Percentiles rank a stretch among this genome's conserved stretches.
These are phyloP conservation scores for Hyaloscypha hepaticicola DNA, from an alignment of 495 filamentous ascomycete species.

Conservation along the genomic window DNA sequence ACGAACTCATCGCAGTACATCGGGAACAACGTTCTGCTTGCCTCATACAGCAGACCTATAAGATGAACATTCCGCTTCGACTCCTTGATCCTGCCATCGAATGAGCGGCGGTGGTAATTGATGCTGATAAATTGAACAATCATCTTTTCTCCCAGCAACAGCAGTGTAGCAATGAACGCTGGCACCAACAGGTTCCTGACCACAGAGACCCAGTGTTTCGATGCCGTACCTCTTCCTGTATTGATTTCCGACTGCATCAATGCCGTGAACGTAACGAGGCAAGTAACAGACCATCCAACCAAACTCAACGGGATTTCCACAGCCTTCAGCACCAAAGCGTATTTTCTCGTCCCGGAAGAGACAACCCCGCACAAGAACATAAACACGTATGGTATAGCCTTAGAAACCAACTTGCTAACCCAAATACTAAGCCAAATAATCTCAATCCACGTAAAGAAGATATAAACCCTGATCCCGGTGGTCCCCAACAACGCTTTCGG, in stretches of 20 bases:
- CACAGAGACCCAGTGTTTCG: conserved; percentile 42
- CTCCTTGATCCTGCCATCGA: conserved; percentile 79
- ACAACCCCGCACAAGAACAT: conserved; percentile 87
- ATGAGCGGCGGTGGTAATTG: conserved; percentile 92
- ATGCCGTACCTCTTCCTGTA: not conserved
- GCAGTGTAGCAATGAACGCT: conserved; percentile 69
- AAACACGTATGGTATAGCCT: conserved; percentile 76
- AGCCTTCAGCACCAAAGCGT: conserved; percentile 74
- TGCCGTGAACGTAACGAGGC: conserved; percentile 76
- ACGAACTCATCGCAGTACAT: conserved; percentile 86
- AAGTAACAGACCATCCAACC: conserved; percentile 82
- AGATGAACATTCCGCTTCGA: conserved; percentile 83
- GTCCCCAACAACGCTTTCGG: conserved; percentile 52
- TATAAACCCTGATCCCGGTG: conserved; percentile 61
- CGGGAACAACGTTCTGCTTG: conserved; percentile 82
- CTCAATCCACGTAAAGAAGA: conserved; percentile 91
- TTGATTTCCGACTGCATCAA: conserved; percentile 43
- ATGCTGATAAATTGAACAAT: conserved; percentile 92
- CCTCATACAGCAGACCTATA: conserved; percentile 82
- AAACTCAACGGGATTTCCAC: conserved; percentile 84
- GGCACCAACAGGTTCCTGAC: conserved; percentile 75
- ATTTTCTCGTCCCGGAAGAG: conserved; percentile 88
- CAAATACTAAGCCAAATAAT: conserved; percentile 87
- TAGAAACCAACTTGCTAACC: conserved; percentile 80
- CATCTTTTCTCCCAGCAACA: conserved; percentile 78